Conservation (phyloP, 2,329 filamentous ascomycete genomes). For the Paecilomyces sp. region DNA sequence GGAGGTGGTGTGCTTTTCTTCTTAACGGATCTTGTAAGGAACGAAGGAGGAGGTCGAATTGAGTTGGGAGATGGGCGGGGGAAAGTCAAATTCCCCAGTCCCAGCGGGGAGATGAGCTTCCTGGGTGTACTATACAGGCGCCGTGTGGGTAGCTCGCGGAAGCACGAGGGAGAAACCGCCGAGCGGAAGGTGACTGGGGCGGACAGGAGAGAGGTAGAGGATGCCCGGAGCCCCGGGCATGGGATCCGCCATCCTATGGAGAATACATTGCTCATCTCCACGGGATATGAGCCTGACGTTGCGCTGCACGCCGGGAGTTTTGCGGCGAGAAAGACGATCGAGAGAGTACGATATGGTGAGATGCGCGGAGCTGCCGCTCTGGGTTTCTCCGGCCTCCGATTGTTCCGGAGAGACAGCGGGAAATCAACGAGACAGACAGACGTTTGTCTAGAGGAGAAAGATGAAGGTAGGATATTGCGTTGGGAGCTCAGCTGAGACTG, state of each 20-base stretch:
- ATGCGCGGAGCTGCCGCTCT: neutral
- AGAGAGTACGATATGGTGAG: neutral
- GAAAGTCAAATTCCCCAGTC: neutral
- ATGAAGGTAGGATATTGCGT: neutral
- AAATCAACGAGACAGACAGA: neutral
- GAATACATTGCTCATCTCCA: conserved; percentile 37
- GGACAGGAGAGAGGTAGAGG: conserved; percentile 15
- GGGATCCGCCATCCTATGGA: conserved; percentile 34
- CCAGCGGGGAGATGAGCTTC: neutral
- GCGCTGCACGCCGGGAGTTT: neutral
- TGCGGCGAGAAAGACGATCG: neutral
- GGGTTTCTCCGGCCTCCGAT: neutral
- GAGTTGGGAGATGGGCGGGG: neutral
- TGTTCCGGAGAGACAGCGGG: neutral
- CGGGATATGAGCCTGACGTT: conserved; percentile 7
- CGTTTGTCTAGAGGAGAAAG: neutral
- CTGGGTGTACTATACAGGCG: neutral
- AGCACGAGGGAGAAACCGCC: neutral
- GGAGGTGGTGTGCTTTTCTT: neutral
- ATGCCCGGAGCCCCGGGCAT: conserved; percentile 27
- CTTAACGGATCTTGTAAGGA: conserved; percentile 3
- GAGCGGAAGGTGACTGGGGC: conserved; percentile 8
- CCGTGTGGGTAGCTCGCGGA: neutral
- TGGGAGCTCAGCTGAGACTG: neutral
- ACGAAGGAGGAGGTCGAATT: neutral